phyloP scores from a whole-genome alignment of 495 filamentous ascomycete species.

The Podospora fimiseda region DNA sequence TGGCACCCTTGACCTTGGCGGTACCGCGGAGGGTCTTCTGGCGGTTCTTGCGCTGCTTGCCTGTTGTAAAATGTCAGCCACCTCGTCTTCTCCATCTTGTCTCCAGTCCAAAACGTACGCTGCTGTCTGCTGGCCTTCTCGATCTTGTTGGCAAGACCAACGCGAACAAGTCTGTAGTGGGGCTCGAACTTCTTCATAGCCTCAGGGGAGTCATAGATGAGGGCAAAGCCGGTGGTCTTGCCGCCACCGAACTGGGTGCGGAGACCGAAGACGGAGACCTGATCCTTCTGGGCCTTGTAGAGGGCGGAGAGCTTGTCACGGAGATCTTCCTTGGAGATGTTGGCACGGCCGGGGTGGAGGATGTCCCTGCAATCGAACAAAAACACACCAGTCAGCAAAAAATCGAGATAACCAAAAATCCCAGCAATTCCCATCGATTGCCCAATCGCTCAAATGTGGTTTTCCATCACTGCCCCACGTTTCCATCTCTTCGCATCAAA shows the following conservation, averaged over 20 bases:
- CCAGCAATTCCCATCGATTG: too few relatives aligned
- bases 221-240: constrained; percentile 98
- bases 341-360: constrained; percentile 96
- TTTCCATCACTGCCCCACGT: not conserved
- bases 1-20: constrained; percentile 80
- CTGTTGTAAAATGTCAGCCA: constrained; percentile 50
- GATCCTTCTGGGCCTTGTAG: constrained; percentile 96
- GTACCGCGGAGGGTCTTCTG: constrained; percentile 96
- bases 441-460: not conserved
- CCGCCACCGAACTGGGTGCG: constrained; percentile 98
- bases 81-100: not conserved
- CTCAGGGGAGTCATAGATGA: constrained; percentile 95
- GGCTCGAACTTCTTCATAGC: constrained; percentile 99
- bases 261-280: constrained; percentile 95
- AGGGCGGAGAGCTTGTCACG: constrained; percentile 86
- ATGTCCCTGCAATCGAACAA: constrained; percentile 68
- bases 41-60: constrained; percentile 99
- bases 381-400: constrained; percentile 9
- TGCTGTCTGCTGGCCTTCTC: constrained; percentile 97
- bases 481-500: not conserved
- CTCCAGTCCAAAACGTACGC: constrained; percentile 60
- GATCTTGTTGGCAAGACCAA: constrained; percentile 83
- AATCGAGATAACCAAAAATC: too few relatives aligned
- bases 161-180: constrained; percentile 88
- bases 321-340: constrained; percentile 98